Conservation (phyloP, 768 basidiomycete genomes). For the Lentinula boryana region DNA sequence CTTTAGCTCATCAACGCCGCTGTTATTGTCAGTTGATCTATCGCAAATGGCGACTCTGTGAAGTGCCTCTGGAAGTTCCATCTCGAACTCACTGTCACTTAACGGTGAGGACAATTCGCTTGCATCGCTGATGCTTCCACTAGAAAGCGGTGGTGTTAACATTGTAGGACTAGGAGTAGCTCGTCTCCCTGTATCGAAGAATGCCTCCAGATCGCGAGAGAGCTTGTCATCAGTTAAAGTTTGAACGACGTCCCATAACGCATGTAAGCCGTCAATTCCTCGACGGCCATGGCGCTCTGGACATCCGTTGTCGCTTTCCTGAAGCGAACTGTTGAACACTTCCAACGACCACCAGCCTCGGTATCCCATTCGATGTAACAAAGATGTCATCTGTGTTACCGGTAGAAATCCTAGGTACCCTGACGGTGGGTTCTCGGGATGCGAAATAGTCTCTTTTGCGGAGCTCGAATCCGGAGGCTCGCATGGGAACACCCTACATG, state of each 20-base stretch:
- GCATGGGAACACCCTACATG: conserved; percentile 30
- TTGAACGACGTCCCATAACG: conserved; percentile 13
- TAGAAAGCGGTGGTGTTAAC: background rate
- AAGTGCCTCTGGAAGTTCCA: background rate
- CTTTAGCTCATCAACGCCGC: background rate
- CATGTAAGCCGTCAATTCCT: conserved; percentile 18
- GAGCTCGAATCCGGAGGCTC: conserved; percentile 15
- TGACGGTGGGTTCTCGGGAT: conserved; percentile 5
- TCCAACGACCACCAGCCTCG: conserved; percentile 30
- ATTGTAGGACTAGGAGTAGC: background rate
- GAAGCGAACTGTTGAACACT: conserved; percentile 29
- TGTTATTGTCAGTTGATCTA: no score
- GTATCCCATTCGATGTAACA: conserved; percentile 26
- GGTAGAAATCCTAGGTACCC: conserved; percentile 26
- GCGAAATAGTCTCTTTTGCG: background rate
- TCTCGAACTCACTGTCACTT: background rate
- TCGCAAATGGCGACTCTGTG: background rate
- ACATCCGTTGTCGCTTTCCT: conserved; percentile 15
- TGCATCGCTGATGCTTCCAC: background rate
- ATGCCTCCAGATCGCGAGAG: background rate
- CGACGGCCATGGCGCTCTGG: conserved; percentile 19
- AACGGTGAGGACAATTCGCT: background rate
- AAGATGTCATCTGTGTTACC: conserved; percentile 24
- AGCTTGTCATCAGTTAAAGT: background rate
- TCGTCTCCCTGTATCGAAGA: background rate